phyloP scores from a whole-genome alignment of 495 filamentous ascomycete genomes.

The Tuber calosporum region DNA sequence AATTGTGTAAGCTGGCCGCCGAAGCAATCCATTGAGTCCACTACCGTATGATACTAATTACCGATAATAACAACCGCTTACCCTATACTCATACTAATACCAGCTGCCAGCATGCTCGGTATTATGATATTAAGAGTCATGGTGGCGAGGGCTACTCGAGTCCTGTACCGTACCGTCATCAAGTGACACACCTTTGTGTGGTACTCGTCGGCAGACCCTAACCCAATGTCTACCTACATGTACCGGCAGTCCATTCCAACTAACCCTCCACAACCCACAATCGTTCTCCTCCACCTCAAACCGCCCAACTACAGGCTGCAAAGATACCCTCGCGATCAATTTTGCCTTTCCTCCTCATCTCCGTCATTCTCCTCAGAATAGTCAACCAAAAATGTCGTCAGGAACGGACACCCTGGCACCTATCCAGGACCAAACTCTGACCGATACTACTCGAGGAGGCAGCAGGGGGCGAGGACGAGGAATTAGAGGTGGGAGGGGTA shows the following conservation, averaged over 20 bases:
- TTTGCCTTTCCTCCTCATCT: not conserved
- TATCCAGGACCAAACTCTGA: not conserved
- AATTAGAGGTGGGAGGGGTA: not conserved
- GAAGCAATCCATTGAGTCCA: not conserved
- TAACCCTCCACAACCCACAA: not conserved
- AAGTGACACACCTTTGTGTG: not conserved
- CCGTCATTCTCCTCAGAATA: not conserved
- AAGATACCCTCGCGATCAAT: not conserved
- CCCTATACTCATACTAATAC: not conserved
- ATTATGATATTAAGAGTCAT: not conserved
- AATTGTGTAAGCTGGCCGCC: not conserved
- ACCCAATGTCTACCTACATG: not conserved
- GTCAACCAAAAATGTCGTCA: not conserved
- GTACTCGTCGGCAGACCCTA: not conserved
- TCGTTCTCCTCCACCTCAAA: not conserved
- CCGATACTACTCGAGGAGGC: constrained; percentile 18
- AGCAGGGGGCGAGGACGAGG: constrained; percentile 8
- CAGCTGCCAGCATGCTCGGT: not conserved
- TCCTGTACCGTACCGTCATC: not conserved
- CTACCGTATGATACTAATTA: not conserved
- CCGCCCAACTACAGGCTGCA: not conserved
- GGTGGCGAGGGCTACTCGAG: not conserved
- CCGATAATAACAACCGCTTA: not conserved
- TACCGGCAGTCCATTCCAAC: not conserved
- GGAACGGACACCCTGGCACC: constrained; percentile 1